Evolutionary conservation across 495 filamentous ascomycete species (phyloP), one percentile per base, ranked within the genome.

Genomic region (Choiromyces venosus): DNA sequence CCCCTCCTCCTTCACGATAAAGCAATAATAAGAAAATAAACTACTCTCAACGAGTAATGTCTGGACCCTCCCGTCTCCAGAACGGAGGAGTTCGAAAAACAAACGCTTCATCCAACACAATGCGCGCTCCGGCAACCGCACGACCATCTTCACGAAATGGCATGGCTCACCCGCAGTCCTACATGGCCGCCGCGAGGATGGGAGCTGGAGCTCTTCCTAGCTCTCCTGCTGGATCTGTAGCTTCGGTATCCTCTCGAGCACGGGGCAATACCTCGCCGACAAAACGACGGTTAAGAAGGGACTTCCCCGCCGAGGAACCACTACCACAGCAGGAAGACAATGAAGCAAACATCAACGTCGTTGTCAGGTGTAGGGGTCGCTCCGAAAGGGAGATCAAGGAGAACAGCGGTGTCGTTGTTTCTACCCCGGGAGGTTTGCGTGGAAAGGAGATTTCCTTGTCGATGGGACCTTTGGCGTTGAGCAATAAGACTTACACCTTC

Each of bases 331-430:
- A 65, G 88, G 91, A 68, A 86, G 87, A 87, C 44, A 89, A 93
- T 72, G 93, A 96, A 82, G 97, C 95, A 3, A 98, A 96, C 82
- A 99, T 99, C 81, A 93, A 96, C 82, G 95, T 98, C 46, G 94
- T 97, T 5, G 95, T 99, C 38, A 87, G 95, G 73, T 99, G 95
- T 84, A 88, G 95, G 61, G 96, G 94, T 2, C 90, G 95, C 46
- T 97, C 91, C 79, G 92, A 97, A 67, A 89, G 95, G 56, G 95
- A 99, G 81, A 89, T 97, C 39, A 85, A 89, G 68, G 95, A 98
- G 82, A 98, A 96, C 80, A 97, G 92, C 75, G 92, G 91, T 25
- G 93, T 98, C 2, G 94, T 97, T 0, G 87, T 99, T 4, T 88
- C 87, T 12, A 96, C 94, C 5, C 92, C 96, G 73, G 94, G 92